phyloP scores from a whole-genome alignment of 441 rosid species.

The Raphanus hybrid region DNA sequence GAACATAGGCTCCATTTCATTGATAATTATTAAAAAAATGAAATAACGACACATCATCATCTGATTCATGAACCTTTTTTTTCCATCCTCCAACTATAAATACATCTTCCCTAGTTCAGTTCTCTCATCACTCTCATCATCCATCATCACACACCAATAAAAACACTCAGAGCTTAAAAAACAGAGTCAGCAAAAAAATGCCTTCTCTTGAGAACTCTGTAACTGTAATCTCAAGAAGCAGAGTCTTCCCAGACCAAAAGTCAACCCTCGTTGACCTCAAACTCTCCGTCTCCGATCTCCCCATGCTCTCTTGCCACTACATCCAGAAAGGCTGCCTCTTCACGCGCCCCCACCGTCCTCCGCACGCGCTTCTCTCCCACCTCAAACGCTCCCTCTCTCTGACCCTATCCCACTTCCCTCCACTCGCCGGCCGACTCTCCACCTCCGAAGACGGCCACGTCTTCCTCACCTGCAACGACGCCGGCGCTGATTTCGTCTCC shows the following conservation, averaged over 20 bases:
- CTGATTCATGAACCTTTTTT: slow-evolving; percentile 37
- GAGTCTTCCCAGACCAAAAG: slow-evolving; percentile 46
- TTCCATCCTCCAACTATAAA: slow-evolving; percentile 26
- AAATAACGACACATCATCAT: slow-evolving; percentile 33
- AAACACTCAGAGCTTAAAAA: neutral
- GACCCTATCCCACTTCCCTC: slow-evolving; percentile 60
- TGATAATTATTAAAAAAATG: neutral
- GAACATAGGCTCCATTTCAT: neutral
- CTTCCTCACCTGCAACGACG: slow-evolving; percentile 54
- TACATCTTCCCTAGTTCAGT: slow-evolving; percentile 5
- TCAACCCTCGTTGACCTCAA: slow-evolving; percentile 55
- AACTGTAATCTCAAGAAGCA: slow-evolving; percentile 45
- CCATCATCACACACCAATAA: neutral
- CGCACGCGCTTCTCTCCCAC: slow-evolving; percentile 35
- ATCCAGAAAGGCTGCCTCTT: slow-evolving; percentile 71
- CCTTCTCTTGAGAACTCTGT: slow-evolving; percentile 42
- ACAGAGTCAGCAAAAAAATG: slow-evolving; percentile 30
- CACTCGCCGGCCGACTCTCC: slow-evolving; percentile 66
- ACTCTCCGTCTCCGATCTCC: slow-evolving; percentile 72
- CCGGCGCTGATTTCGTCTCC: slow-evolving; percentile 56
- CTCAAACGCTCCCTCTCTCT: slow-evolving; percentile 54
- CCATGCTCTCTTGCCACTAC: slow-evolving; percentile 72
- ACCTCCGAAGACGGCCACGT: slow-evolving; percentile 53
- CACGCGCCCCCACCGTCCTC: slow-evolving; percentile 42
- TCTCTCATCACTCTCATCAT: slow-evolving; percentile 16